Conservation (phyloP, 1,284 basidiomycete genomes). For the Mycena sp. region DNA sequence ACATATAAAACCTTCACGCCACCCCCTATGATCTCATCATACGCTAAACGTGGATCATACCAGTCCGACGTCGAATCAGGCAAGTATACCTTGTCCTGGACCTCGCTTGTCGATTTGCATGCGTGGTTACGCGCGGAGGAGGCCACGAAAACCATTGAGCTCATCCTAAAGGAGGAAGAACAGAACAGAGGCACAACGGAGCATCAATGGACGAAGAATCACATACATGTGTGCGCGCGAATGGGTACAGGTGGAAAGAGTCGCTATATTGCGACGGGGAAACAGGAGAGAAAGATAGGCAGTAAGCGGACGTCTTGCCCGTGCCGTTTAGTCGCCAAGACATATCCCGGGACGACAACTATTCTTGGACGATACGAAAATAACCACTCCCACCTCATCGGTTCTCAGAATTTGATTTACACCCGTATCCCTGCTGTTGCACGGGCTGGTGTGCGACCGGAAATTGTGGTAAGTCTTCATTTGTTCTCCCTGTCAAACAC, state of each 20-base stretch:
- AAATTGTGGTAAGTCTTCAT: background rate
- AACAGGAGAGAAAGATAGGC: conserved; percentile 10
- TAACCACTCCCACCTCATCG: conserved; percentile 18
- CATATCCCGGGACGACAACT: conserved; percentile 20
- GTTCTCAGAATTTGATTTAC: conserved; percentile 17
- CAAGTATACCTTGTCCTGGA: background rate
- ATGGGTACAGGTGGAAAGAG: conserved; percentile 11
- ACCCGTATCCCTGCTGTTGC: conserved; percentile 13
- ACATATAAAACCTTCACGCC: too few species aligned
- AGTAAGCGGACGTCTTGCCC: conserved; percentile 24
- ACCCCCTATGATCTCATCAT: too few species aligned
- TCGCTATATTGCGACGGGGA: conserved; percentile 1
- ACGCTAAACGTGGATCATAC: conserved; percentile 5
- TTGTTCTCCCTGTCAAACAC: background rate
- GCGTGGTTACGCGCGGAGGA: background rate
- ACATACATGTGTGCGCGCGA: background rate
- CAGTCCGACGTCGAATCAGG: background rate
- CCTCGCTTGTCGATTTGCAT: background rate
- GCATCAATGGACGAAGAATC: conserved; percentile 3
- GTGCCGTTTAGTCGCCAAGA: conserved; percentile 25
- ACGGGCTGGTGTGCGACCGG: background rate
- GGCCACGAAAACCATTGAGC: background rate
- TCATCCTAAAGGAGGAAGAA: background rate
- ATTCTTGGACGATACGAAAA: conserved; percentile 20
- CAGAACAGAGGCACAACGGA: background rate